Conservation (phyloP, 2,329 filamentous ascomycete genomes). For the Cercospora brassicicola region DNA sequence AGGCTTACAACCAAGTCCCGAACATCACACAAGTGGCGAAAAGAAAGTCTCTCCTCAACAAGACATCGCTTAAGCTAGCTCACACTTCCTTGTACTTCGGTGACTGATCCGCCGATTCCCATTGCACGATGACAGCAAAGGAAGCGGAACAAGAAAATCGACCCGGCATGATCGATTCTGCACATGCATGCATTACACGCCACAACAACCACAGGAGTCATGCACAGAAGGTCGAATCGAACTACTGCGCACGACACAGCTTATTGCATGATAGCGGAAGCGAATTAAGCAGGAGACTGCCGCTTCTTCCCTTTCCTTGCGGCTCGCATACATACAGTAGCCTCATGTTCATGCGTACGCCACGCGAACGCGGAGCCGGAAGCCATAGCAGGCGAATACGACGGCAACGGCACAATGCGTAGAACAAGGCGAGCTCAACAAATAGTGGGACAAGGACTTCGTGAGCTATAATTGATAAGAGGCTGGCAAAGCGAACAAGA, state of each 20-base stretch:
- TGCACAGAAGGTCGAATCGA: neutral
- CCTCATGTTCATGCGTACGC: neutral
- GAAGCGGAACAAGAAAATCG: neutral
- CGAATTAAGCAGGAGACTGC: neutral
- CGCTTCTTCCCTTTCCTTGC: neutral
- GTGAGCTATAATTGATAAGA: neutral
- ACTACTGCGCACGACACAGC: neutral
- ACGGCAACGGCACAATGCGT: neutral
- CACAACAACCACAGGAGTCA: neutral
- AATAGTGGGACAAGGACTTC: neutral
- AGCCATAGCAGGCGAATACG: neutral
- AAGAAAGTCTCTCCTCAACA: neutral
- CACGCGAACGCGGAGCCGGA: neutral
- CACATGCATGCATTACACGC: neutral
- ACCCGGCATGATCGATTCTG: neutral
- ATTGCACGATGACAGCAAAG: neutral
- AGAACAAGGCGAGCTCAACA: no score
- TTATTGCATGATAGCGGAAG: neutral
- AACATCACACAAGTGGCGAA: neutral
- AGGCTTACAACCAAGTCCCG: neutral
- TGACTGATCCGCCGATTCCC: neutral
- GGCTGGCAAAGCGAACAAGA: neutral
- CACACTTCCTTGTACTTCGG: neutral
- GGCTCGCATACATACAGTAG: neutral
- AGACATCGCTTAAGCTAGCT: neutral